phyloP scores from a whole-genome alignment of 805 yeast species.

The Nadsonia fulvescens region DNA sequence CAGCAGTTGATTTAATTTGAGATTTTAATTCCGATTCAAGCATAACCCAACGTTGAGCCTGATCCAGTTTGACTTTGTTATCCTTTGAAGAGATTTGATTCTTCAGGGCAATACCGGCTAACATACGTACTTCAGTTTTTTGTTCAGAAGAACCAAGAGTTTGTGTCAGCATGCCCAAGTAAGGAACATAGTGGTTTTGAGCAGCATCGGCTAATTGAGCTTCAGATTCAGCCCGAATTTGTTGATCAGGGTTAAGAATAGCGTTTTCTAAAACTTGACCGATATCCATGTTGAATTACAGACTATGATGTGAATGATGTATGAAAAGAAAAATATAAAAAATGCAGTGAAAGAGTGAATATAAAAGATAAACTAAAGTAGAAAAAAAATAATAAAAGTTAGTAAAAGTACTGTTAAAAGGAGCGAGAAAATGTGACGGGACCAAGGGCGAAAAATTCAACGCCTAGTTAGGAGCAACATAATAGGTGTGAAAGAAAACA shows the following conservation, averaged over 20 bases:
- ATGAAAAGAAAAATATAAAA: neutral
- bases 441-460: too few species aligned
- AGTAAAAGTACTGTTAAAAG: too few species aligned
- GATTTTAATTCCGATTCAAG: conserved; percentile 36
- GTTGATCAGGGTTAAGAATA: conserved; percentile 41
- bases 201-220: conserved; percentile 54
- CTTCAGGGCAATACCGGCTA: conserved; percentile 77
- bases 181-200: conserved; percentile 54
- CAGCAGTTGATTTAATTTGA: conserved; percentile 43
- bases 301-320: too few species aligned
- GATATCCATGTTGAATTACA: conserved; percentile 27
- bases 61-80: conserved; percentile 32
- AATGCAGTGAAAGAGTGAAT: too few species aligned
- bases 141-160: conserved; percentile 49
- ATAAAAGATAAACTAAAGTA: too few species aligned
- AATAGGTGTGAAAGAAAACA: too few species aligned
- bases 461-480: too few species aligned
- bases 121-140: conserved; percentile 68
- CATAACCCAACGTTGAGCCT: conserved; percentile 58
- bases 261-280: conserved; percentile 63
- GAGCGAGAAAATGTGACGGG: too few species aligned
- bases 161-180: conserved; percentile 48
- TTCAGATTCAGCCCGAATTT: conserved; percentile 61
- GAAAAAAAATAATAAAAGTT: too few species aligned
- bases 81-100: conserved; percentile 80